Evolutionary conservation across 306 rosid species (phyloP).

Genomic region (Quillaja saponaria): DNA sequence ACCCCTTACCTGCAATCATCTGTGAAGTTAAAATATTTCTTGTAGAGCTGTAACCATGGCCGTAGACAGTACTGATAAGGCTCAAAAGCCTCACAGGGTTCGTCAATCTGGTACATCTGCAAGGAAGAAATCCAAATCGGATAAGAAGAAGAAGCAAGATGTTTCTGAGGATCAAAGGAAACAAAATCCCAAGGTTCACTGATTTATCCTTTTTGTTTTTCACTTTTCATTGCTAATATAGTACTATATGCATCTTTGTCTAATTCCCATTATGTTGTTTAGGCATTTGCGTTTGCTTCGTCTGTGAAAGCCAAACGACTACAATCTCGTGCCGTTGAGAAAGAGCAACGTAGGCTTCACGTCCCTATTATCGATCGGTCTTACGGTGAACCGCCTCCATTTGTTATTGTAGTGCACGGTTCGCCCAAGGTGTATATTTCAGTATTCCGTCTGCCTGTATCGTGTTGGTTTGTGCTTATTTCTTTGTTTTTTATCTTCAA

Average conservation of each 20-base stretch:
- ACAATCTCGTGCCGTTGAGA: conserved; percentile 89
- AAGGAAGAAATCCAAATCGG: conserved; percentile 48
- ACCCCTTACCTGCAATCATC: no score
- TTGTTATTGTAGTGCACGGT: conserved; percentile 86
- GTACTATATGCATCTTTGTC: neutral
- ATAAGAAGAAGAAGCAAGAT: conserved; percentile 50
- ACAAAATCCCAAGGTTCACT: conserved; percentile 63
- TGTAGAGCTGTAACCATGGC: conserved; percentile 47
- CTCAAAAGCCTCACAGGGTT: conserved; percentile 70
- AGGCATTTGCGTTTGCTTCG: conserved; percentile 80
- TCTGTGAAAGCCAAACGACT: conserved; percentile 73
- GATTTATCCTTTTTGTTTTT: neutral
- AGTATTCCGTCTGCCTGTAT: neutral
- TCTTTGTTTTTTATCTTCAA: neutral
- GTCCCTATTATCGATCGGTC: conserved; percentile 71
- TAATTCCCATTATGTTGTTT: neutral
- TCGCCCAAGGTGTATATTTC: conserved; percentile 66
- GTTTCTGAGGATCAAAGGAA: conserved; percentile 42
- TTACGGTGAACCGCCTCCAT: conserved; percentile 85
- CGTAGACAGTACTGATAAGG: conserved; percentile 57
- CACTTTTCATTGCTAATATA: neutral
- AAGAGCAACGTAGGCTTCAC: conserved; percentile 93
- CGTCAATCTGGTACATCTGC: conserved; percentile 70
- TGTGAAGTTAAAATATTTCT: no score
- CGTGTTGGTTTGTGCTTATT: neutral